Evolutionary conservation across 1,284 basidiomycete genomes (phyloP).

Genomic region (Prillingera fragicola): DNA sequence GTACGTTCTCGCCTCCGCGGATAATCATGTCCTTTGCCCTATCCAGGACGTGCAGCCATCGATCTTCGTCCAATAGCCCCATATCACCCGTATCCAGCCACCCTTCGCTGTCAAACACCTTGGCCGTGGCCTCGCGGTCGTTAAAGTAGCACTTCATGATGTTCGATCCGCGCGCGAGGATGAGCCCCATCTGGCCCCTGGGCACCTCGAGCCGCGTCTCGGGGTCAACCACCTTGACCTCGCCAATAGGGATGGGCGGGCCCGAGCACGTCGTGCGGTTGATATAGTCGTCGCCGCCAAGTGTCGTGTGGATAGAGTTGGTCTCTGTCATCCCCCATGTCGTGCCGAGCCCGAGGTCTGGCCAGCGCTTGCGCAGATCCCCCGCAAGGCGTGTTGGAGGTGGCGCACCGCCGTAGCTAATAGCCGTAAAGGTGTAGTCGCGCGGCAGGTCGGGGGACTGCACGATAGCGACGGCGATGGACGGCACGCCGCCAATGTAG

Average conservation of each 20-base stretch:
- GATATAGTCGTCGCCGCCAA: constrained; percentile 37
- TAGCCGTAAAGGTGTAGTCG: constrained; percentile 25
- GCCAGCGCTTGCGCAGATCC: constrained; percentile 29
- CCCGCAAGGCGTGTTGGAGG: constrained; percentile 31
- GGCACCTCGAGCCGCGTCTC: constrained; percentile 21
- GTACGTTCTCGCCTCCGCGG: constrained; percentile 43
- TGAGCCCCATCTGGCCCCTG: constrained; percentile 23
- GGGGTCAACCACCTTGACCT: constrained; percentile 35
- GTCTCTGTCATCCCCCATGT: constrained; percentile 44
- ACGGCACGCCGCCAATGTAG: constrained; percentile 41
- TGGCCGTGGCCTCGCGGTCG: constrained; percentile 33
- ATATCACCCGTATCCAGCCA: constrained; percentile 39
- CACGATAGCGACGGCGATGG: constrained; percentile 34
- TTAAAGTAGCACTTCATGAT: constrained; percentile 42
- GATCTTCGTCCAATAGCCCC: constrained; percentile 26
- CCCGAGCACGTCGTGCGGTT: constrained; percentile 17
- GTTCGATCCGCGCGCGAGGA: constrained; percentile 36
- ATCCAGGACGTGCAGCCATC: constrained; percentile 33
- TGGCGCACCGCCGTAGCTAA: constrained; percentile 41
- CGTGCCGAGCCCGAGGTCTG: constrained; percentile 6
- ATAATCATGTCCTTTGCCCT: constrained; percentile 32
- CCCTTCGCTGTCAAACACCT: constrained; percentile 32
- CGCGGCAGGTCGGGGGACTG: constrained; percentile 30
- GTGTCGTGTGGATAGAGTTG: constrained; percentile 32
- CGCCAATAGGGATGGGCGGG: constrained; percentile 29